Evolutionary conservation across 345 rosid species (phyloP), one percentile per base, ranked within the genome.

Genomic region (Xanthoceras sorbifolium): DNA sequence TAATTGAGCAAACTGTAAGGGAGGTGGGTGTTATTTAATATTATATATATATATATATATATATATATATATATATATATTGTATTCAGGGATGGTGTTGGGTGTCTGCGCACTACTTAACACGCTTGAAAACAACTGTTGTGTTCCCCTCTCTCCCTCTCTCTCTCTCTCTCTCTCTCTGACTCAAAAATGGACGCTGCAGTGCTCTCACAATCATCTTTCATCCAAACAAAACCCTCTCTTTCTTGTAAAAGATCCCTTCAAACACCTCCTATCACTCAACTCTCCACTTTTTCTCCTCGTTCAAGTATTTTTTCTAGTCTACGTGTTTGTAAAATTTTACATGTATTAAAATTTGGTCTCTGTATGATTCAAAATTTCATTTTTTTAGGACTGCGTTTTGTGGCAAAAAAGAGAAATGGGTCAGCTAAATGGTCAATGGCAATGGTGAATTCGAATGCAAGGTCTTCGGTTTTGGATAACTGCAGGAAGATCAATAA

Each of bases 401-500:
- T 87, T 70, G 57, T 69, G 72, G 87, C 71, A 0, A 87, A 81
- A 81, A 82, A 76, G 76, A 80, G 73, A 72, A 68, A 71, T 77
- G 75, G 86, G 80, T 71, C 80, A 25, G 84, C 85, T 71, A 88
- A 81, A 83, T 80, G 81, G 62, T 83, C 90, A n/a, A 77, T 83
- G 79, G 73, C 70, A 40, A 81, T 82, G 36, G 80, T 80, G 12
- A 77, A 82, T 73, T 62, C 87, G 46, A 85, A 77, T 40, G 80
- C 90, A 1, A 78, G 69, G 69, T 57, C 85, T 81, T 70, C 76
- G 3, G 78, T 55, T 80, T 68, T 74, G 32, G 79, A 79, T 73
- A 22, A 38, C 3, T 67, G 44, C 66, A 71, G 67, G 26, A 77
- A 74, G 83, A 78, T 65, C 76, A 81, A 71, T 57, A 77, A 79